phyloP scores from a whole-genome alignment of 108 stramenopile genomes.

The Cyclotella kingstonii region DNA sequence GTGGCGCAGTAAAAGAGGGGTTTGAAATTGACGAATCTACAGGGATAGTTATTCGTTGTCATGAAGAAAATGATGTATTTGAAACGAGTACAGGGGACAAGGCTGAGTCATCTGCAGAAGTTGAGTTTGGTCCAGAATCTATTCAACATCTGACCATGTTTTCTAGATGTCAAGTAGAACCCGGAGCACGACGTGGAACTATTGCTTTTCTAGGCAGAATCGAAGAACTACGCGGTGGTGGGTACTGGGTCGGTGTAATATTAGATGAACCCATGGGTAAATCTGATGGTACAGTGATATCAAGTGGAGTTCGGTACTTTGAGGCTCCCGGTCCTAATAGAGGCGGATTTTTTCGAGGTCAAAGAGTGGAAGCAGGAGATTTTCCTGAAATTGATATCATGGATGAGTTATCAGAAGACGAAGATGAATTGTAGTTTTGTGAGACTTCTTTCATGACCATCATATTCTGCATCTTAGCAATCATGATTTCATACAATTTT shows the following conservation, averaged over 20 bases:
- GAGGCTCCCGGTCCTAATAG: slow-evolving; percentile 53
- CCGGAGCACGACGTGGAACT: slow-evolving; percentile 84
- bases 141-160: slow-evolving; percentile 59
- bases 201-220: slow-evolving; percentile 84
- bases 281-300: slow-evolving; percentile 81
- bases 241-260: slow-evolving; percentile 89
- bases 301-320: slow-evolving; percentile 58
- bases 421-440: slow-evolving; percentile 39
- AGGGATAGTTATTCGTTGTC: slow-evolving; percentile 47
- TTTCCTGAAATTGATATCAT: slow-evolving; percentile 82
- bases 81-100: background rate
- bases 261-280: slow-evolving; percentile 96
- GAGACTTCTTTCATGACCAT: too few species aligned
- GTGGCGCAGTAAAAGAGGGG: slow-evolving; percentile 56
- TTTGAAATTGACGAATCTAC: slow-evolving; percentile 61
- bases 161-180: slow-evolving; percentile 88
- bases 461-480: background rate
- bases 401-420: slow-evolving; percentile 53
- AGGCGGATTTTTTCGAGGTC: slow-evolving; percentile 78
- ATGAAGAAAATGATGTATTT: slow-evolving; percentile 30
- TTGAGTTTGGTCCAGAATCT: slow-evolving; percentile 44
- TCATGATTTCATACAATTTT: background rate
- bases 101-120: slow-evolving; percentile 6
- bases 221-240: slow-evolving; percentile 64
- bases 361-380: slow-evolving; percentile 78